Evolutionary conservation across 306 rosid genomes (phyloP).

Genomic region (Abrus precatorius): DNA sequence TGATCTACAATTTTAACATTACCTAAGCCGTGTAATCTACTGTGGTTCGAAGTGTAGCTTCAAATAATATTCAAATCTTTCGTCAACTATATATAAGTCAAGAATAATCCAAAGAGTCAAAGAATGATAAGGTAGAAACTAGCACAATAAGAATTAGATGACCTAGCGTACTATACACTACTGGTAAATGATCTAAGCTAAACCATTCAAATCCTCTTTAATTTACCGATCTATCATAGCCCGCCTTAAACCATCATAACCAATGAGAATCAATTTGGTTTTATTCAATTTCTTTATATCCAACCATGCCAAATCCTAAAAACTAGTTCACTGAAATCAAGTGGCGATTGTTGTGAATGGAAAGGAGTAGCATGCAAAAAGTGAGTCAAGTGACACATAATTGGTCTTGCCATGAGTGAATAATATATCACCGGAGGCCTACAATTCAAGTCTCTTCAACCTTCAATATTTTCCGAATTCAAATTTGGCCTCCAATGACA

Average conservation of each 20-base stretch:
- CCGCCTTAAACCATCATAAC: background rate
- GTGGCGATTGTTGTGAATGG: slow-evolving; percentile 57
- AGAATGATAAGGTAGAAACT: too few species aligned
- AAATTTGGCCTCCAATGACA: slow-evolving; percentile 41
- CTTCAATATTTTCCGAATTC: slow-evolving; percentile 45
- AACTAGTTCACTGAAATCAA: slow-evolving; percentile 46
- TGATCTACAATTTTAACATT: too few species aligned
- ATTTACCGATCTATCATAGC: background rate
- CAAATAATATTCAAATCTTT: too few species aligned
- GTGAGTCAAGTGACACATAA: slow-evolving; percentile 23
- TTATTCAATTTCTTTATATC: slow-evolving; percentile 19
- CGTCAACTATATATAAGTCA: too few species aligned
- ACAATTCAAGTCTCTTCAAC: slow-evolving; percentile 42
- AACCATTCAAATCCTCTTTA: background rate
- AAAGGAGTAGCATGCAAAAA: slow-evolving; percentile 52
- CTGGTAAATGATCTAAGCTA: background rate
- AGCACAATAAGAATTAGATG: background rate
- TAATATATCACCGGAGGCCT: slow-evolving; percentile 41
- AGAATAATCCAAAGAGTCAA: too few species aligned
- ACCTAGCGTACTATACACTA: background rate
- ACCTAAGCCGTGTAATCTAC: too few species aligned
- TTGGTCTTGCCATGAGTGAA: slow-evolving; percentile 41
- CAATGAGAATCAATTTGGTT: slow-evolving; percentile 8
- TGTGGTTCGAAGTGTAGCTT: too few species aligned
- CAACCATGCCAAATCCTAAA: background rate